Base-by-base conservation (phyloP, 768 basidiomycete genomes). In the Obba rivulosa region DNA sequence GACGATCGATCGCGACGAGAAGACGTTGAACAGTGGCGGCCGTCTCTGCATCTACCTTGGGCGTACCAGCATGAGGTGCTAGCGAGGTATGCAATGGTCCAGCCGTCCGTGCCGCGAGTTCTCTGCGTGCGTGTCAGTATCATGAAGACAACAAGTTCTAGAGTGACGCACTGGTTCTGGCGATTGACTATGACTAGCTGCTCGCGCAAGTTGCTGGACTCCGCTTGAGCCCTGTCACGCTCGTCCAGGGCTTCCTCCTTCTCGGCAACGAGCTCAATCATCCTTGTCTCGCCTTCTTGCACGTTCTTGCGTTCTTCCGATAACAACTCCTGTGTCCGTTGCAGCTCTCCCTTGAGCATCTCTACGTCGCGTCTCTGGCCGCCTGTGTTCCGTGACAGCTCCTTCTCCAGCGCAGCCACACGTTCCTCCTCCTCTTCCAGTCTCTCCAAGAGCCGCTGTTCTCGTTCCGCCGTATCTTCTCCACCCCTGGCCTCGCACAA, bases 381-480 rank as follows among this genome's bases (percentile, higher is more conserved):
- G 39, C 71, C 62, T 20, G 71, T 65, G n/a, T 68, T 59, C 24
- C 72, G 72, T 20, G 67, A 61, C 2, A 78, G 58, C 62, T 78
- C 63, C 39, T 61, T 64, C 58, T 85, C 80, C 48, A 87, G 58
- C 2, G 78, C 74, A 3, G 67, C 64, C 31, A 87, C 81, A 63
- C 80, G 84, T 4, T 77, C 79, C 41, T 81, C 81, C 52, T 88
- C 85, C 57, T 85, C 83, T 38, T 88, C 85, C 23, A 89, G 79
- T 53, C 87, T 72, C 62, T 74, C 71, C 60, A 83, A 51, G 23
- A 88, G 58, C 46, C 80, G 80, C 21, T 75, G 73, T 60, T 88
- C 87, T 43, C 86, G 69, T 50, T 69, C 68, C 18, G 64, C 69
- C 22, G 72, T 64, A 42, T 62, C 59, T 20, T 44, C 50, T 2